Base-by-base conservation (phyloP, 495 filamentous ascomycete genomes). In the Aspergillus wentii region DNA sequence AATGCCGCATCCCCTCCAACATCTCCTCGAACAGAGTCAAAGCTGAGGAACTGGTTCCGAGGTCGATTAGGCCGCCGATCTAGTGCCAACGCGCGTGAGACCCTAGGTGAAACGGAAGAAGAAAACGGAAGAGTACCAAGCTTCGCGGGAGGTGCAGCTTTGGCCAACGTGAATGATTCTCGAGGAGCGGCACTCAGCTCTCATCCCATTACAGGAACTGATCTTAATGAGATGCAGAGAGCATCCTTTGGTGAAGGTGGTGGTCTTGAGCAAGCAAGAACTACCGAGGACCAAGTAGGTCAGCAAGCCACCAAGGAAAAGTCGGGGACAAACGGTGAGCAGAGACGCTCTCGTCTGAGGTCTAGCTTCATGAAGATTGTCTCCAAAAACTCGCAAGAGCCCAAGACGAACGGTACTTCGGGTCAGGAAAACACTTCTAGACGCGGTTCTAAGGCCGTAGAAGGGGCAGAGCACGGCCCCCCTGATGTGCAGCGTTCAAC, bases 361-460 rank as follows among this genome's bases (percentile, higher is more conserved):
- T 33, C 44, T 17, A 52, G 54, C 5, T 49, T 66, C 15, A 42
- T 53, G 40, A 60, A 45, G 30, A 46, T 48, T 4, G 40, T 56
- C 14, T 47, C 49, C 18, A 41, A 47, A 9, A 43, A 32, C 15
- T 39, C 40, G 1, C 42, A 49, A 20, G 55, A 54, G 13, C 23
- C 40, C 3, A 61, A 59, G 41, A 45, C 51, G 2, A 50, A 60
- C 27, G 54, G 43, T 1, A 29, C 27, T 17, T 31, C 42, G 4
- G 20, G 18, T n/a, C 38, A 46, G 31, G 39, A 40, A 8, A 38
- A 32, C 9, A 36, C 42, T 39, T 31, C 62, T 43, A 41, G 57
- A 57, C 11, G 43, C 10, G 36, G 9, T 76, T 82, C 52, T 46
- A 77, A 35, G 66, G 71, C 25, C 67, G 74, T 25, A 62, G 57